Base-by-base conservation (phyloP, 192 early-diverging fungal species). In the Funneliformis mosseae region DNA sequence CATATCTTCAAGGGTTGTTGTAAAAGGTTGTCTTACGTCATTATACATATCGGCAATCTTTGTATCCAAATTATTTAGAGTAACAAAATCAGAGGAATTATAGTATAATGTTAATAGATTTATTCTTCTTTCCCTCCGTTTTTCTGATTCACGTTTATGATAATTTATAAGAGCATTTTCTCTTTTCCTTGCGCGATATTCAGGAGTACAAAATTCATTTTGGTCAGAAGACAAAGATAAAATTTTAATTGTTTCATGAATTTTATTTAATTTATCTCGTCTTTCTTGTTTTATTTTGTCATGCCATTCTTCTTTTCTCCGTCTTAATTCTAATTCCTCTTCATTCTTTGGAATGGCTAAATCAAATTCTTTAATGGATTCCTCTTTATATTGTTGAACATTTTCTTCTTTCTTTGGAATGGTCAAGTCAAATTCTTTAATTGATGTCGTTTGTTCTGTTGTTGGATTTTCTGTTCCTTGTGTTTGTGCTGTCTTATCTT, bases 31-130 rank as follows among this genome's bases (percentile, higher is more conserved):
- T 41, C 39, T 33, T 70, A 39, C 18, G 7, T 70, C 39, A 43
- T 14, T 42, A 70, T 41, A 70, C 33, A 21, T 39, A 10, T 43
- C 68, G 42, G 28, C 39, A n/a, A 70, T 43, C 39, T 70, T 70
- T n/a, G 68, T n/a, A 21, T 70, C 68, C 9, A 70, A 70, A 8
- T 70, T 70, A 70, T 70, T 42, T 70, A 70, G n/a, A 41, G 68
- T 70, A 41, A 70, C 68, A 70, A 70, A 70, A 43, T 18, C 39
- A 42, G 68, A 70, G n/a, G 68, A n/a, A 70, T 42, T 21, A 70
- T 70, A 39, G 3, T 70, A 70, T 70, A 70, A 70, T 42, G 8
- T 42, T n/a, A 70, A 41, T 70, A 70, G 42, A 70, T 70, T 14
- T 41, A 18, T 16, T 42, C 12, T n/a, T 70, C 68, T 39, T 43